phyloP scores from a whole-genome alignment of 2,329 filamentous ascomycete genomes.

The Penicillium corylophilum region DNA sequence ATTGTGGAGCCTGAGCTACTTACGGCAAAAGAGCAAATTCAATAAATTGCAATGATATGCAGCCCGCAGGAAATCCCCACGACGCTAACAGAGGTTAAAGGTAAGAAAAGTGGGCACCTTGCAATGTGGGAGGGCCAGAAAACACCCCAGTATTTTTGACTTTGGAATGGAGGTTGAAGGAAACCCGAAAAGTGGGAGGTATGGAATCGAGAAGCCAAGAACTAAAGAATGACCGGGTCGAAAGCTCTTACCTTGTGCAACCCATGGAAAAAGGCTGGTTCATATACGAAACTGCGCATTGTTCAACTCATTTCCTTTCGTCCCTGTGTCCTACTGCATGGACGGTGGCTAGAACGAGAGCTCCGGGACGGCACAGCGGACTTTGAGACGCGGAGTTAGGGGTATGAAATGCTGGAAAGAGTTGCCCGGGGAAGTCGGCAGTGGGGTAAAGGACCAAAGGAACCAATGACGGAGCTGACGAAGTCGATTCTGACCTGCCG shows the following conservation, averaged over 20 bases:
- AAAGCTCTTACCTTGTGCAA: not conserved
- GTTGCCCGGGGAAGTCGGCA: conserved; percentile 1
- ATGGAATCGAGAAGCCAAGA: not conserved
- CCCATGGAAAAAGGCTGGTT: not conserved
- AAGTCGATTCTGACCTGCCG: not conserved
- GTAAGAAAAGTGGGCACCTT: conserved; percentile 15
- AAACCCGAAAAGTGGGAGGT: not conserved
- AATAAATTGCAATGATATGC: conserved; percentile 26
- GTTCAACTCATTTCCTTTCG: not conserved
- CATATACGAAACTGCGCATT: not conserved
- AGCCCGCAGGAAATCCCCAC: conserved; percentile 19
- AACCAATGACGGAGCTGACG: not conserved
- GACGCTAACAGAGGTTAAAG: conserved; percentile 21
- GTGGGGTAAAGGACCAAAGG: not conserved
- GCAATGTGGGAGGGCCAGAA: not conserved
- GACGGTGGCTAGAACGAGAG: too few relatives aligned
- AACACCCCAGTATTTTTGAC: not conserved
- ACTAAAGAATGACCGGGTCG: not conserved
- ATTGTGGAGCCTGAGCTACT: conserved; percentile 20
- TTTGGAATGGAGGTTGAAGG: not conserved
- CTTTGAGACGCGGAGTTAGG: not conserved
- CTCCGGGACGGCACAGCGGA: not conserved
- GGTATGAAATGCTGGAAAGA: not conserved
- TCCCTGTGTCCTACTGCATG: not conserved
- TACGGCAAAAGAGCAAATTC: conserved; percentile 7